Evolutionary conservation across 1,284 basidiomycete species (phyloP), one percentile per base, ranked within the genome.

Genomic region (Hypsizygus ulmarius): DNA sequence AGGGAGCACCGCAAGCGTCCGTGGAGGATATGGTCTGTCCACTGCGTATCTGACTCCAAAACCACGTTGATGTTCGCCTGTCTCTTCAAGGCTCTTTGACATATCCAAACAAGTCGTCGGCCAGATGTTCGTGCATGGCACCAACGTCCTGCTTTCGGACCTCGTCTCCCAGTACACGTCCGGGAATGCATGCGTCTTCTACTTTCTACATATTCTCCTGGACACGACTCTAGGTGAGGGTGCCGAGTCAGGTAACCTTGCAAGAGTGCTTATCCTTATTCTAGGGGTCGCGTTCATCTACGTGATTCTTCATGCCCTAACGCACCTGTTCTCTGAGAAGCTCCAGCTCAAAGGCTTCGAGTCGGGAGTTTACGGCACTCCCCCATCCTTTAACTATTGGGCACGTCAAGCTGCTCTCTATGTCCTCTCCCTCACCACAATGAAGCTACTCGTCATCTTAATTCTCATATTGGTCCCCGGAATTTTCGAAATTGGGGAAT

Each of bases 201-300:
- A 98, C 70, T 97, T 97, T 65, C 81, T 97, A 49, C 96, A 98
- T 63, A 90, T 99, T 47, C 74, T 96, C 28, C 76, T 98, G 52
- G 96, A 99, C 68, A 97, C 95, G 14, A 97, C 95, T 0, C 71
- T 96, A 46, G 95, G 93, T 88, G 55, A 59, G 81, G 66, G 15
- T 12, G 15, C 32, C 32, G 15, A 34, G 11, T 21, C 7, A 12
- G 41, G 18, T 30, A 36, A 27, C 32, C 45, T 28, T 33, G 37
- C 18, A 43, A 39, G 36, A 43, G 21, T n/a, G 29, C 25, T 19
- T 12, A 14, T 16, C 34, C 35, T 37, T 47, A 34, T 43, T n/a
- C 28, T 59, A 91, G 92, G 94, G 54, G 89, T 98, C 45, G 86
- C 78, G 21, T 75, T 96, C 50, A 82, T 99, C 49, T 98, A 92